phyloP scores from a whole-genome alignment of 768 basidiomycete genomes.

The Hysterangium stoloniferum region DNA sequence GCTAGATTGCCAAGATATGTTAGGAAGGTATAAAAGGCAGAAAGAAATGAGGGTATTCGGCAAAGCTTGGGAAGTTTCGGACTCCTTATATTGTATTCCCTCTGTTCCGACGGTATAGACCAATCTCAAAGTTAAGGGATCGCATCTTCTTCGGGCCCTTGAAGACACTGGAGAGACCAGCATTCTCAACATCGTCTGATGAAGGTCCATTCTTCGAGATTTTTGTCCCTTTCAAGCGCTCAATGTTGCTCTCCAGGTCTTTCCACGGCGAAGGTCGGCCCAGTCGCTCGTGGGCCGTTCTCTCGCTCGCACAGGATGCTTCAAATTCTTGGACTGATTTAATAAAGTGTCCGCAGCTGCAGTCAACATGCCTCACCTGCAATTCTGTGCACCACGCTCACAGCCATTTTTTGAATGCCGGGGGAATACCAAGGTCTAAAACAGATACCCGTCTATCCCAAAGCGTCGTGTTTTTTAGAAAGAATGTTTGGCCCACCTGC shows the following conservation, averaged over 20 bases:
- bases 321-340: not conserved
- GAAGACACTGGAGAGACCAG: too few relatives aligned
- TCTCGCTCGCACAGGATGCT: not conserved
- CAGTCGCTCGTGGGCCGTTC: not conserved
- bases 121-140: too few relatives aligned
- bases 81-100: too few relatives aligned
- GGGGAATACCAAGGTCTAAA: not conserved
- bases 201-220: too few relatives aligned
- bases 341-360: not conserved
- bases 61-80: too few relatives aligned
- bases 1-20: too few relatives aligned
- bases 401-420: not conserved
- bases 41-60: too few relatives aligned
- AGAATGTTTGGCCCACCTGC: not conserved
- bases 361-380: not conserved
- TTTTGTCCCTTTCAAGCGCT: not conserved
- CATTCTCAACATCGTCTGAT: too few relatives aligned
- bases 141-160: too few relatives aligned
- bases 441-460: not conserved
- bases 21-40: too few relatives aligned
- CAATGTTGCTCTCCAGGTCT: not conserved
- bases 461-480: not conserved
- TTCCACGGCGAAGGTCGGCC: not conserved
- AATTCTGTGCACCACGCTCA: not conserved
- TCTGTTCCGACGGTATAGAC: too few relatives aligned